Percentiles rank a stretch among this genome's conserved stretches.
These are phyloP conservation scores for Vigna angularis DNA, from an alignment of 306 rosid species.

Conservation along the genomic window DNA sequence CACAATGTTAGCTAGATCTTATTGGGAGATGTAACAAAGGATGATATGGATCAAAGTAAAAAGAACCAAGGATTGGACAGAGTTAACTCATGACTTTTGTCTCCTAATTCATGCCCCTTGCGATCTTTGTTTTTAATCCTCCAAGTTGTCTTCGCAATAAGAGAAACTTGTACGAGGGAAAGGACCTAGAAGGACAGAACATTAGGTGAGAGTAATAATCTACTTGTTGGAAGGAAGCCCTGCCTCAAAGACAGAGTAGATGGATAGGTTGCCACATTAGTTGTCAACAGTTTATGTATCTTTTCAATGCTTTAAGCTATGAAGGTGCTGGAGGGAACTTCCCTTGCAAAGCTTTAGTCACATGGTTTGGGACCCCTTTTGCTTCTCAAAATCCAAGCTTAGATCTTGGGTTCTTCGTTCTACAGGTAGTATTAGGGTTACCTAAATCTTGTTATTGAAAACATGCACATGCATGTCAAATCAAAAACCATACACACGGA, in stretches of 20 bases:
- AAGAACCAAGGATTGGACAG: background rate
- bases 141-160: background rate
- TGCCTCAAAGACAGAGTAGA: constrained; percentile 38
- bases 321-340: background rate
- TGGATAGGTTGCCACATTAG: constrained; percentile 29
- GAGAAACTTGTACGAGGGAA: constrained; percentile 8
- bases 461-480: constrained; percentile 29
- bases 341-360: constrained; percentile 40
- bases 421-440: background rate
- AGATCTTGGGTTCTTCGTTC: background rate
- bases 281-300: constrained; percentile 48
- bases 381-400: background rate
- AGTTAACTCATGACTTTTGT: background rate
- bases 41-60: background rate
- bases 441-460: constrained; percentile 15
- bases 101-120: constrained; percentile 15
- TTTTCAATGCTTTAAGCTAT: constrained; percentile 34
- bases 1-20: constrained; percentile 30
- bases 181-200: constrained; percentile 23
- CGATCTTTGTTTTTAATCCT: background rate
- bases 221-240: constrained; percentile 47
- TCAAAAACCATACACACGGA: background rate
- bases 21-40: background rate
- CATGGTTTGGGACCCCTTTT: constrained; percentile 65
- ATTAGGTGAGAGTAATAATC: constrained; percentile 43